phyloP scores from a whole-genome alignment of 768 basidiomycete species.

The Leucogyrophana mollusca region DNA sequence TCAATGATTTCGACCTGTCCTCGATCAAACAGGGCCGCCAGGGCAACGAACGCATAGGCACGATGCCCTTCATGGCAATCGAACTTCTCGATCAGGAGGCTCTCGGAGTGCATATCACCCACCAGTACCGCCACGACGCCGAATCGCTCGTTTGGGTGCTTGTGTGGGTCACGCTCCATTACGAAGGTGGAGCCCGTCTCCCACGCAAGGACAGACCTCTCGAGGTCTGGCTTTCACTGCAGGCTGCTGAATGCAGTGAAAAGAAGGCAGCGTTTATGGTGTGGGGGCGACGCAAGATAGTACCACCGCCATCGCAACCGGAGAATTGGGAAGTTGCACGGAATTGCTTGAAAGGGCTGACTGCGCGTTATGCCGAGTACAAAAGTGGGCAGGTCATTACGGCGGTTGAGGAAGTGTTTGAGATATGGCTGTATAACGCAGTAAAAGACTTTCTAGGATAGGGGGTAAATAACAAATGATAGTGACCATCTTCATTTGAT shows the following conservation, averaged over 20 bases:
- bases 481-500: too few relatives aligned
- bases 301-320: neutral
- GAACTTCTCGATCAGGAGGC: neutral
- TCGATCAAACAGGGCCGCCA: neutral
- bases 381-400: too few relatives aligned
- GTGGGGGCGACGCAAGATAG: neutral
- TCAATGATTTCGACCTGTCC: neutral
- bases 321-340: neutral
- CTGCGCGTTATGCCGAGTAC: too few relatives aligned
- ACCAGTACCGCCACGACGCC: neutral
- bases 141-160: conserved; percentile 7
- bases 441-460: too few relatives aligned
- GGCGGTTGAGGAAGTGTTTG: too few relatives aligned
- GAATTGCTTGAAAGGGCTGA: too few relatives aligned
- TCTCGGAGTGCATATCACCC: neutral
- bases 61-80: neutral
- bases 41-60: neutral
- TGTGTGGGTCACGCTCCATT: neutral
- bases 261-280: neutral
- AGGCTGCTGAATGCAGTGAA: neutral
- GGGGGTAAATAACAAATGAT: too few relatives aligned
- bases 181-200: neutral
- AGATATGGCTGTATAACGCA: too few relatives aligned
- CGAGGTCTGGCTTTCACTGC: neutral
- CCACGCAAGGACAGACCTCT: neutral